Conservation (phyloP, 2,329 filamentous ascomycete genomes). For the Arthrobotrys pseudoclavata region DNA sequence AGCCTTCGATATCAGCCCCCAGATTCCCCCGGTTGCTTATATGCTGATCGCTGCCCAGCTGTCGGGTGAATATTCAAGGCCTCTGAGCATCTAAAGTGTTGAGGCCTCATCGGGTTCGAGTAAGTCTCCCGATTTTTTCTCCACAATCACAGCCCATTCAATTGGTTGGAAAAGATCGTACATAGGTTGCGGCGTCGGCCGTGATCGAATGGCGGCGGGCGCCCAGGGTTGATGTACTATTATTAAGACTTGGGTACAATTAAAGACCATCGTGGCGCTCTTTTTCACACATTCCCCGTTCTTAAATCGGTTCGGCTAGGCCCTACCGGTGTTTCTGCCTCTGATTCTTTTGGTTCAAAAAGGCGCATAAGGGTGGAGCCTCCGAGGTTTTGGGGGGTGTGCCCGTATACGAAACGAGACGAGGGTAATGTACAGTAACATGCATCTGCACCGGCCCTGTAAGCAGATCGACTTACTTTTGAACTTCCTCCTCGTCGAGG, state of each 20-base stretch:
- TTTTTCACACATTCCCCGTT: conserved; percentile 51
- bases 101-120: conserved; percentile 44
- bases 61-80: conserved; percentile 53
- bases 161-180: conserved; percentile 45
- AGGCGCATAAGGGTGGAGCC: conserved; percentile 58
- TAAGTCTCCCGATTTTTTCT: conserved; percentile 31
- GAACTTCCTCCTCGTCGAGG: conserved; percentile 58
- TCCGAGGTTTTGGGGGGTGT: conserved; percentile 56
- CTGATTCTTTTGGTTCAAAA: conserved; percentile 49
- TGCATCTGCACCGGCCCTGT: conserved; percentile 56
- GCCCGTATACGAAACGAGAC: conserved; percentile 56
- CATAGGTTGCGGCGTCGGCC: conserved; percentile 41
- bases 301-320: conserved; percentile 59
- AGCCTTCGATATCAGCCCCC: conserved; percentile 45
- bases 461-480: conserved; percentile 55
- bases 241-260: too few relatives aligned
- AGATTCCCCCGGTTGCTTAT: conserved; percentile 41
- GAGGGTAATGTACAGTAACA: conserved; percentile 47
- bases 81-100: conserved; percentile 45
- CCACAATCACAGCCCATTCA: conserved; percentile 31
- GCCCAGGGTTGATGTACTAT: conserved; percentile 41
- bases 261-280: conserved; percentile 57
- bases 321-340: conserved; percentile 55
- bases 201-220: conserved; percentile 48
- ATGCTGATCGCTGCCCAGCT: conserved; percentile 46